Conservation (phyloP, 306 rosid genomes). For the Pterocarpus santalinus region DNA sequence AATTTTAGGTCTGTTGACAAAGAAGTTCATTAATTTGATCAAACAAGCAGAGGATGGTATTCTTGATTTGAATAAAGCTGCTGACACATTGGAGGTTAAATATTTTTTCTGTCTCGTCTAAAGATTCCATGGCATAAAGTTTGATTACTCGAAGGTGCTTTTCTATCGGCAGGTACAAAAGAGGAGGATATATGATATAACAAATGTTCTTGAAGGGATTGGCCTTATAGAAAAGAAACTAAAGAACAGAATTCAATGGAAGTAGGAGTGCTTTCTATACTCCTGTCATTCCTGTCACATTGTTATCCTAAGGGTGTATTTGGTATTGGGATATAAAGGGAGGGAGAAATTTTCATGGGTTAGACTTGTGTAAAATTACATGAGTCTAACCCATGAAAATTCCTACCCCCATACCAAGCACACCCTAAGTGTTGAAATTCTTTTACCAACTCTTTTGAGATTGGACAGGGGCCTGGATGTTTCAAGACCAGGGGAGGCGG, state of each 20-base stretch:
- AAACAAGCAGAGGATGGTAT: slow-evolving; percentile 87
- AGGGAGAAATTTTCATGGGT: too few species aligned
- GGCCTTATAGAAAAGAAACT: slow-evolving; percentile 99
- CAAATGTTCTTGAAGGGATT: slow-evolving; percentile 98
- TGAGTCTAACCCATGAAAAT: too few species aligned
- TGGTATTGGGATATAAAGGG: too few species aligned
- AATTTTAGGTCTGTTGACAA: slow-evolving; percentile 82
- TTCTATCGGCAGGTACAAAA: slow-evolving; percentile 82
- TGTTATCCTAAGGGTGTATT: neutral
- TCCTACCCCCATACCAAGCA: too few species aligned
- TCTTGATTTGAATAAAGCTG: slow-evolving; percentile 87
- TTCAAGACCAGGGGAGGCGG: slow-evolving; percentile 81
- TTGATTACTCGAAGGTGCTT: slow-evolving; percentile 43
- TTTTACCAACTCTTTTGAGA: slow-evolving; percentile 43
- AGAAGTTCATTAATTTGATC: slow-evolving; percentile 90
- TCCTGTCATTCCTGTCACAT: slow-evolving; percentile 27
- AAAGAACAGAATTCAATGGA: slow-evolving; percentile 98
- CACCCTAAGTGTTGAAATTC: slow-evolving; percentile 23
- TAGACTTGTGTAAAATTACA: too few species aligned
- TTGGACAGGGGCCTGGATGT: slow-evolving; percentile 87
- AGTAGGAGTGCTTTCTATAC: slow-evolving; percentile 64
- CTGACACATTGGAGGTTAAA: slow-evolving; percentile 94
- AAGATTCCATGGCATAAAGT: slow-evolving; percentile 43
- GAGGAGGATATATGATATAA: slow-evolving; percentile 97
- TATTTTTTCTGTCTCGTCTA: slow-evolving; percentile 39